phyloP scores from a whole-genome alignment of 2,329 filamentous ascomycete genomes.

The Dothideomycetes sp. region DNA sequence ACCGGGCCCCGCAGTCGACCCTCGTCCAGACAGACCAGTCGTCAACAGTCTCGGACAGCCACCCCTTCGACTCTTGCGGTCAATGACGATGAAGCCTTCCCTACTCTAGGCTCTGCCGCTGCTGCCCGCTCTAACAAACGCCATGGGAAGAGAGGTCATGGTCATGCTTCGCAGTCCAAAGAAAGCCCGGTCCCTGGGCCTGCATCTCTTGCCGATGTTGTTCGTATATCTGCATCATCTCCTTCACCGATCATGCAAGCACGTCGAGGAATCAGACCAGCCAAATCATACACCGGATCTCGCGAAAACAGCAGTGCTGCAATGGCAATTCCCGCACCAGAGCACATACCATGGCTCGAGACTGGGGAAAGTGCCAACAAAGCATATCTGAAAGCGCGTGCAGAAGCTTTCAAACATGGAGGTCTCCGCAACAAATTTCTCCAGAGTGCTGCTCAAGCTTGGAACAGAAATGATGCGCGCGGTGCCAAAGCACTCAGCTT shows the following conservation, averaged over 20 bases:
- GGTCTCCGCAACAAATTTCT: conserved; percentile 94
- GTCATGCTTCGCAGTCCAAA: conserved; percentile 55
- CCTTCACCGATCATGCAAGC: conserved; percentile 46
- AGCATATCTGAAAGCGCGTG: conserved; percentile 85
- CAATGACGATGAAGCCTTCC: conserved; percentile 93
- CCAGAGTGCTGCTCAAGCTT: conserved; percentile 93
- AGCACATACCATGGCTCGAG: conserved; percentile 93
- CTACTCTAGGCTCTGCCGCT: conserved; percentile 67
- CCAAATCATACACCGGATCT: conserved; percentile 53
- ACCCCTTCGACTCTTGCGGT: conserved; percentile 60
- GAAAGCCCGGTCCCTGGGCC: conserved; percentile 48
- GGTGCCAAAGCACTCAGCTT: conserved; percentile 91
- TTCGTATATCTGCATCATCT: conserved; percentile 55
- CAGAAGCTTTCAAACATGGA: conserved; percentile 94
- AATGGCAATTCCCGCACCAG: conserved; percentile 73
- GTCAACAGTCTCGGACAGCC: conserved; percentile 56
- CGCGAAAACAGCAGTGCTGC: conserved; percentile 72
- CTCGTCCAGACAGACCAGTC: conserved; percentile 74
- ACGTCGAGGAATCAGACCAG: conserved; percentile 44
- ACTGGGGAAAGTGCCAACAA: conserved; percentile 86
- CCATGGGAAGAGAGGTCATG: conserved; percentile 81
- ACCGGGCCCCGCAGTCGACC: conserved; percentile 46
- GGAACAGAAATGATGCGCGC: conserved; percentile 94
- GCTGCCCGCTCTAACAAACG: conserved; percentile 72
- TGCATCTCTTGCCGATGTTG: conserved; percentile 81